Conservation (phyloP, 352 stramenopile genomes). For the Pythium dissotocum region DNA sequence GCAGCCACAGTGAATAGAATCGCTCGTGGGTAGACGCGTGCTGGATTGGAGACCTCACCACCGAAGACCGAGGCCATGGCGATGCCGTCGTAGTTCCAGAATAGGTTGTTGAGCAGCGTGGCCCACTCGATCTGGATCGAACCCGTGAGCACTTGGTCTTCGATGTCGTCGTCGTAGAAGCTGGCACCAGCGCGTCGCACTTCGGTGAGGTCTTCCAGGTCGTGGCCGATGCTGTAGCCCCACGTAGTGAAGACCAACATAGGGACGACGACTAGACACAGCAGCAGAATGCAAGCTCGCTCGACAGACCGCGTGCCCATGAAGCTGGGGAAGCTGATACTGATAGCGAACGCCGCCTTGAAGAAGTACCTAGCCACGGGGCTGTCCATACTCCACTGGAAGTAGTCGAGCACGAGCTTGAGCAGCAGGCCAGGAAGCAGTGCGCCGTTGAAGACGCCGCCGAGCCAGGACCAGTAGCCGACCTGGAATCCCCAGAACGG, state of each 20-base stretch:
- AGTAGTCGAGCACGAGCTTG: conserved; percentile 30
- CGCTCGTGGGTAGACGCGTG: conserved; percentile 74
- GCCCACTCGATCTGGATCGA: conserved; percentile 64
- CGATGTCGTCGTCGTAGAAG: not conserved
- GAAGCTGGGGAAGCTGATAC: conserved; percentile 37
- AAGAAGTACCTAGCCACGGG: conserved; percentile 27
- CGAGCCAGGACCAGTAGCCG: conserved; percentile 77
- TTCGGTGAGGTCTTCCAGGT: conserved; percentile 46
- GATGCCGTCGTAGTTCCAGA: conserved; percentile 96
- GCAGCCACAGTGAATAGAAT: conserved; percentile 81
- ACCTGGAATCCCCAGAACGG: conserved; percentile 78
- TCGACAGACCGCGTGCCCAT: conserved; percentile 37
- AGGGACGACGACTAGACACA: conserved; percentile 32
- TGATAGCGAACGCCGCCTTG: conserved; percentile 38
- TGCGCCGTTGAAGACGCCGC: conserved; percentile 49
- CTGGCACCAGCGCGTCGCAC: conserved; percentile 23
- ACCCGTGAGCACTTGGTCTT: conserved; percentile 28
- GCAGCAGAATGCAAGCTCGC: conserved; percentile 30
- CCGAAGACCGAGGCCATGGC: conserved; percentile 90
- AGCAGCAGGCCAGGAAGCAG: conserved; percentile 56
- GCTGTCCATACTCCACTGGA: conserved; percentile 32
- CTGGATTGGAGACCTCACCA: conserved; percentile 87
- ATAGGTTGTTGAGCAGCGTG: conserved; percentile 91
- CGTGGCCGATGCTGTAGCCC: conserved; percentile 27
- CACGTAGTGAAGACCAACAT: conserved; percentile 48